Evolutionary conservation across 78 protist genomes (phyloP).

Genomic region (Tieghemostelium lacteum): DNA sequence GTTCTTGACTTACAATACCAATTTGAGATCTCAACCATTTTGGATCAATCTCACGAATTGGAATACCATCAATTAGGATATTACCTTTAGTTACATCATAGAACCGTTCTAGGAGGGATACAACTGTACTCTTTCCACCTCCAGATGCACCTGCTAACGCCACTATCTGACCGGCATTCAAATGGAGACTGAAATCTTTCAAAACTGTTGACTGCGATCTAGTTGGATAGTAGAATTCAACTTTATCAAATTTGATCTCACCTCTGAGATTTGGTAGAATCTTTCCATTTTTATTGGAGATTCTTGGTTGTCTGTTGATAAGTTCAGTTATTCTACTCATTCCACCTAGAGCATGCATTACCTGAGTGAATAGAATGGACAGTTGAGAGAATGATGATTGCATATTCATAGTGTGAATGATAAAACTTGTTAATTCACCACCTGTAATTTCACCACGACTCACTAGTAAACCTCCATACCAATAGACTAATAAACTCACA

Average conservation of each 20-base stretch:
- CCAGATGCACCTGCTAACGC: conserved; percentile 95
- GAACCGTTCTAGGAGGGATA: conserved; percentile 84
- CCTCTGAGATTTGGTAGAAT: conserved; percentile 45
- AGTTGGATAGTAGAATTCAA: conserved; percentile 90
- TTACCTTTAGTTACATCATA: conserved; percentile 85
- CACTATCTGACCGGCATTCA: conserved; percentile 75
- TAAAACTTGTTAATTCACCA: conserved; percentile 82
- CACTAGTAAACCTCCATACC: conserved; percentile 86
- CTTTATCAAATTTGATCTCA: conserved; percentile 81
- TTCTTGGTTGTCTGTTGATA: conserved; percentile 84
- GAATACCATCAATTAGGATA: conserved; percentile 86
- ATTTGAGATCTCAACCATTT: conserved; percentile 66
- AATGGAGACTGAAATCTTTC: conserved; percentile 15
- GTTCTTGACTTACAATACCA: conserved; percentile 91
- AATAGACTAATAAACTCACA: conserved; percentile 70
- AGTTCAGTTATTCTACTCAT: conserved; percentile 88
- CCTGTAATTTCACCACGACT: conserved; percentile 41
- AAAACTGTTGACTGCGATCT: conserved; percentile 25
- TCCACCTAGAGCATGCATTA: conserved; percentile 88
- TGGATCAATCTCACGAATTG: conserved; percentile 62
- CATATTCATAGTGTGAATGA: conserved; percentile 82
- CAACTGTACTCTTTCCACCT: conserved; percentile 90
- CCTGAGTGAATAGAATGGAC: conserved; percentile 57
- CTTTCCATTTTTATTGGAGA: conserved; percentile 45
- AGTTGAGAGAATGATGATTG: conserved; percentile 77